These are phyloP conservation scores for Skeletonema menzelii DNA, from an alignment of 108 stramenopile species.

Conservation along the genomic window DNA sequence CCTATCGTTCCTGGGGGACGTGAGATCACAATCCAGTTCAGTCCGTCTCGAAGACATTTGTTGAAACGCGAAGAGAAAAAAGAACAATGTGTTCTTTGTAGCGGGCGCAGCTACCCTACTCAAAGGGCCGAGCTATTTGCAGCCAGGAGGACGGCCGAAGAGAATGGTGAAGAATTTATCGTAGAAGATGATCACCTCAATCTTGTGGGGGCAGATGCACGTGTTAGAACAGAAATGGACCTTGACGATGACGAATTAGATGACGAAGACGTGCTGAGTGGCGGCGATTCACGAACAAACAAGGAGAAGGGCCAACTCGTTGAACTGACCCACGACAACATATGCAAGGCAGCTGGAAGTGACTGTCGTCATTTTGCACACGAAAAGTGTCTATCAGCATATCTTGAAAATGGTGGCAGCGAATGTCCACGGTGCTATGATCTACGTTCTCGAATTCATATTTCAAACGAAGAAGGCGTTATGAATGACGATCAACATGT, in stretches of 20 bases:
- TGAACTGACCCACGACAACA: not conserved
- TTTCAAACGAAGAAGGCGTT: not conserved
- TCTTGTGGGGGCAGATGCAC: conserved; percentile 2
- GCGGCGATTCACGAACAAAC: not conserved
- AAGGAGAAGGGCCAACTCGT: conserved; percentile 12
- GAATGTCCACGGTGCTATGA: conserved; percentile 41
- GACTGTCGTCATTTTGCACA: conserved; percentile 35
- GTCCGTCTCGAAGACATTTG: conserved; percentile 26
- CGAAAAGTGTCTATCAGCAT: conserved; percentile 24
- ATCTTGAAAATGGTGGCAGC: not conserved
- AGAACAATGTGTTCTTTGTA: conserved; percentile 32
- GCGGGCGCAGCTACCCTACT: conserved; percentile 12
- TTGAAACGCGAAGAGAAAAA: conserved; percentile 24
- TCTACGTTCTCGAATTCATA: conserved; percentile 19
- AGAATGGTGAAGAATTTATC: conserved; percentile 6
- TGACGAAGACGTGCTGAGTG: conserved; percentile 10
- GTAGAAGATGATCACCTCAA: conserved; percentile 13
- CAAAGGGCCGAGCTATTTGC: conserved; percentile 14
- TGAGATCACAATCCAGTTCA: conserved; percentile 34
- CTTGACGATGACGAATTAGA: conserved; percentile 23
- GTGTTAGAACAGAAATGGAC: not conserved
- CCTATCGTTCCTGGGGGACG: conserved; percentile 36
- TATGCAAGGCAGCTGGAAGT: conserved; percentile 29
- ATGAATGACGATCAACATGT: not conserved
- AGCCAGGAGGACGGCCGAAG: conserved; percentile 3